Conservation (phyloP, 2,329 filamentous ascomycete genomes). For the Mycogone perniciosa region DNA sequence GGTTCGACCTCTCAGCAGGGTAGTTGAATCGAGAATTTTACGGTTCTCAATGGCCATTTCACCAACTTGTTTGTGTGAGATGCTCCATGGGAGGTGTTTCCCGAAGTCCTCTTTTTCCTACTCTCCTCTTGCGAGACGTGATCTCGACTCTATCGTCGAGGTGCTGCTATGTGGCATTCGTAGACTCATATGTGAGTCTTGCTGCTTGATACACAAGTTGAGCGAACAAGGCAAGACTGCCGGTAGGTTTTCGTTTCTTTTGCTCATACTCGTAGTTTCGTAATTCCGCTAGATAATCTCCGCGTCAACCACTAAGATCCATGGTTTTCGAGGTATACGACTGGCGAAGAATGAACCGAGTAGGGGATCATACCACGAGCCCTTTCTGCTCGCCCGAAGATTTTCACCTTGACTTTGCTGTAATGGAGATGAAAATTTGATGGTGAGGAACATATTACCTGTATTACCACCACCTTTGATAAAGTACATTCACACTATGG, state of each 20-base stretch:
- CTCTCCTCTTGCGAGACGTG: conserved; percentile 11
- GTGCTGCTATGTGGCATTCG: conserved; percentile 5
- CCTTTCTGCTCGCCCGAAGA: conserved; percentile 71
- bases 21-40: conserved; percentile 40
- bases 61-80: conserved; percentile 52
- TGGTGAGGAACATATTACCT: conserved; percentile 69
- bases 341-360: conserved; percentile 72
- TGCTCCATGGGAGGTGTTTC: conserved; percentile 70
- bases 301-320: conserved; percentile 62
- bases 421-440: conserved; percentile 74
- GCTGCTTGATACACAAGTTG: background rate
- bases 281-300: conserved; percentile 75
- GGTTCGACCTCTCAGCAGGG: conserved; percentile 30
- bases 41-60: conserved; percentile 67
- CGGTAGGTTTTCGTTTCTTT: conserved; percentile 4
- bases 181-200: conserved; percentile 2
- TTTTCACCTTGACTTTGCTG: conserved; percentile 55
- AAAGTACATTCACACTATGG: background rate
- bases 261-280: conserved; percentile 8
- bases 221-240: background rate
- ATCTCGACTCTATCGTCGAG: conserved; percentile 7
- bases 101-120: conserved; percentile 45
- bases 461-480: background rate
- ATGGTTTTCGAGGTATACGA: conserved; percentile 91
- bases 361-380: conserved; percentile 43